A percentile compares a stretch with the other conserved stretches of the same genome.
Evolutionary conservation across 163 green algal species (phyloP).

Genomic region (Scenedesmus sp.): DNA sequence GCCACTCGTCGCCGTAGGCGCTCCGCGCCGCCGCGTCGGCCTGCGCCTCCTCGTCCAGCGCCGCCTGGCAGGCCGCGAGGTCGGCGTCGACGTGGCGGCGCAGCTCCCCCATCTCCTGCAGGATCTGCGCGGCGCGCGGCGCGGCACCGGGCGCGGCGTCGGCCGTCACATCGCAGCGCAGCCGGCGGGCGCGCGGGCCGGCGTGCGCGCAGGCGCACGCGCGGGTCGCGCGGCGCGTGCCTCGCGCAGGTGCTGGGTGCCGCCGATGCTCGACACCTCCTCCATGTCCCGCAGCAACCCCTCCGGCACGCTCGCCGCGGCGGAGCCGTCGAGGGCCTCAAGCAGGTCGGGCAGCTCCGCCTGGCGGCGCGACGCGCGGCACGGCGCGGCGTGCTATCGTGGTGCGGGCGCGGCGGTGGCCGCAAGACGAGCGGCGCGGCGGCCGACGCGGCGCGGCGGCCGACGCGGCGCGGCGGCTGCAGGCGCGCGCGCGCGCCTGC

Average conservation of each 20-base stretch:
- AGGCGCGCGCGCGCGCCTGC: conserved; percentile 54
- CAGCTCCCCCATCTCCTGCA: conserved; percentile 73
- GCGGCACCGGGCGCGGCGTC: neutral
- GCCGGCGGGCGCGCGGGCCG: neutral
- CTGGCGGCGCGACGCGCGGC: no score
- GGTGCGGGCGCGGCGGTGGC: no score
- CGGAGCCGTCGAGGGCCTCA: conserved; percentile 53
- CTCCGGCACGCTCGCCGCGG: conserved; percentile 71
- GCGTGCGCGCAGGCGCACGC: neutral
- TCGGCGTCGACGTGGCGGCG: conserved; percentile 63
- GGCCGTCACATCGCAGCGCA: neutral
- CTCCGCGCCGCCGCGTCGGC: conserved; percentile 53
- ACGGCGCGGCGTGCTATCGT: no score
- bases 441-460: no score
- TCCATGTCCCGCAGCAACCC: conserved; percentile 75
- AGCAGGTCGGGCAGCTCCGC: conserved; percentile 70
- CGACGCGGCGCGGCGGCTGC: conserved; percentile 62
- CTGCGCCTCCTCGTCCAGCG: conserved; percentile 53
- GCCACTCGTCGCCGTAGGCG: conserved; percentile 68
- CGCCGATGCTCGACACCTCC: conserved; percentile 75
- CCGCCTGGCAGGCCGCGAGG: conserved; percentile 55
- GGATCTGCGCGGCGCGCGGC: conserved; percentile 48
- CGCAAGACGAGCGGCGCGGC: neutral
- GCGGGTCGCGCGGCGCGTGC: conserved; percentile 17
- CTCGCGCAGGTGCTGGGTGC: conserved; percentile 72